Percentiles rank a stretch among this genome's conserved stretches.
These are phyloP conservation scores for Flaveria brownii DNA, from an alignment of 129 eudicot species.

Conservation along the genomic window DNA sequence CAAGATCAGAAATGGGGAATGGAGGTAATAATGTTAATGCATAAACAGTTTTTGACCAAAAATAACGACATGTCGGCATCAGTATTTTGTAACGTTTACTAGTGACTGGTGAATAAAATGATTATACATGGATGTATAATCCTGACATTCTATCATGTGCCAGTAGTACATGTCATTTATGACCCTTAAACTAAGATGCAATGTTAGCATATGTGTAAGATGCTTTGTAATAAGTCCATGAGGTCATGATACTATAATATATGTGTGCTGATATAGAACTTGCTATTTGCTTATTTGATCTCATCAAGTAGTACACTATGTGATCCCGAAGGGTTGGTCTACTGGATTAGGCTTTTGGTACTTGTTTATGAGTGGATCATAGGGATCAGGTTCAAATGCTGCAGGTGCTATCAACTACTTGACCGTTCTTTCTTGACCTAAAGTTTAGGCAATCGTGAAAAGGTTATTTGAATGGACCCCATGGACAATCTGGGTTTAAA, in stretches of 20 bases:
- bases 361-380: neutral
- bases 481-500: neutral
- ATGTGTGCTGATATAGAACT: slow-evolving; percentile 11
- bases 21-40: slow-evolving; percentile 12
- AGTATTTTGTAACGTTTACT: slow-evolving; percentile 8
- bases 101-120: neutral
- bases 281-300: neutral
- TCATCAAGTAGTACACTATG: neutral
- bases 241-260: slow-evolving; percentile 16
- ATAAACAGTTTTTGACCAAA: slow-evolving; percentile 15
- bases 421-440: neutral
- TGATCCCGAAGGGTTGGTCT: neutral
- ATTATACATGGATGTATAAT: neutral
- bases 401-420: neutral
- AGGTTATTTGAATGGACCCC: neutral
- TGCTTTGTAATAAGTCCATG: slow-evolving; percentile 10
- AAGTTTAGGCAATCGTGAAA: neutral
- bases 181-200: slow-evolving; percentile 6
- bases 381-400: slow-evolving; percentile 1
- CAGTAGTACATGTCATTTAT: neutral
- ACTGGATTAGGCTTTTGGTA: neutral
- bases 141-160: slow-evolving; percentile 8
- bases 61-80: neutral
- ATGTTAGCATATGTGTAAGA: slow-evolving; percentile 25
- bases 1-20: neutral